Conservation (phyloP, 2,329 filamentous ascomycete species). For the Pseudogymnoascus destructans region DNA sequence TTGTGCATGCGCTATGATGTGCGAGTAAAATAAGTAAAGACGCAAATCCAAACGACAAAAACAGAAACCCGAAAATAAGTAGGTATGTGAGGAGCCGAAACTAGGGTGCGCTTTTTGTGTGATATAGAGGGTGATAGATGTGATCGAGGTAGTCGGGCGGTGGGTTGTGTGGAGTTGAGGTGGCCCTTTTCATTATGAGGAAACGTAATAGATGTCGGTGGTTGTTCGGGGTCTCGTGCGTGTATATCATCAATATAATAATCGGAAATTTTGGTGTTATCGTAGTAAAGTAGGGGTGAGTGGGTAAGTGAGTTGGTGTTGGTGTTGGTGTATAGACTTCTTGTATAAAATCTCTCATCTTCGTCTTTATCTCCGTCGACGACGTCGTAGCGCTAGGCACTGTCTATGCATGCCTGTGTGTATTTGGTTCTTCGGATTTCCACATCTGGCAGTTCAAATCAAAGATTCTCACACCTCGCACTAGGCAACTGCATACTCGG, state of each 20-base stretch:
- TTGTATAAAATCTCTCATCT: background rate
- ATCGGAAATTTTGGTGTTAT: background rate
- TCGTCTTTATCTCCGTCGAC: background rate
- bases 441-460: too few species aligned
- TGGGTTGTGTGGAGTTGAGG: background rate
- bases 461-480: slow-evolving; percentile 43
- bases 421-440: too few species aligned
- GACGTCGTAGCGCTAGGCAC: background rate
- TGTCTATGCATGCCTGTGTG: background rate
- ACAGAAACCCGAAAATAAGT: too few species aligned
- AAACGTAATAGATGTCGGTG: background rate
- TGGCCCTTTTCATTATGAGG: background rate
- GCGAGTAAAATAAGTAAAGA: too few species aligned
- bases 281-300: too few species aligned
- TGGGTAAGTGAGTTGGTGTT: too few species aligned
- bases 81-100: too few species aligned
- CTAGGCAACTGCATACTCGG: slow-evolving; percentile 46
- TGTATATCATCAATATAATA: slow-evolving; percentile 2
- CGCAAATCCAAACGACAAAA: background rate
- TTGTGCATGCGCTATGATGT: background rate
- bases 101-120: background rate
- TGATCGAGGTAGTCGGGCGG: background rate
- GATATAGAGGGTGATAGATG: background rate
- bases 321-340: background rate
- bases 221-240: slow-evolving; percentile 12